These are phyloP conservation scores for Puccinia triticina DNA, from an alignment of 1,284 basidiomycete species.

Conservation along the genomic window DNA sequence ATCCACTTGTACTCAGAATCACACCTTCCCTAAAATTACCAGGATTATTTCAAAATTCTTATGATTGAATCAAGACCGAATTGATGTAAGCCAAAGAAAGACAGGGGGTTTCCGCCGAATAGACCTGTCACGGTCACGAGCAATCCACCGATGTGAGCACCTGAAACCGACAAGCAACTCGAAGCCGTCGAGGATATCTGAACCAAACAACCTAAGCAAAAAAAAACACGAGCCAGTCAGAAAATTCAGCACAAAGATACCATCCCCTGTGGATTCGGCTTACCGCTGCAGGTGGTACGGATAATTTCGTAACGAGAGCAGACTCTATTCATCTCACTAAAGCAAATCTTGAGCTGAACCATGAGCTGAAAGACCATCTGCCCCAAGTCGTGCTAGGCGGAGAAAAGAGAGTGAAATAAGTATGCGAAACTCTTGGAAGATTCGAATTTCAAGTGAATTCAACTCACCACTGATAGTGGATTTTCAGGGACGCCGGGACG, in stretches of 20 bases:
- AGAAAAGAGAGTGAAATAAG: background rate
- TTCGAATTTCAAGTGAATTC: too few relatives aligned
- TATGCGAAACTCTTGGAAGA: background rate
- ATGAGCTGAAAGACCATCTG: slow-evolving; percentile 36
- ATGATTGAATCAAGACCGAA: slow-evolving; percentile 23
- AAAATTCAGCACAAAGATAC: background rate
- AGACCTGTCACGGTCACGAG: background rate
- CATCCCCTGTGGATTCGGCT: background rate
- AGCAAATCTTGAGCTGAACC: slow-evolving; percentile 30
- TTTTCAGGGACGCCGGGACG: slow-evolving; percentile 4
- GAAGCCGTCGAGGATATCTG: slow-evolving; percentile 16
- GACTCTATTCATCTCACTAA: background rate
- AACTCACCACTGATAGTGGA: background rate
- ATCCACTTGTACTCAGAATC: too few relatives aligned
- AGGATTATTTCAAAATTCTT: background rate
- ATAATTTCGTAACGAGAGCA: slow-evolving; percentile 23
- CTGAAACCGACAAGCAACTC: slow-evolving; percentile 11
- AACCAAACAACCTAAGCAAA: slow-evolving; percentile 16
- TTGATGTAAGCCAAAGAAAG: slow-evolving; percentile 10
- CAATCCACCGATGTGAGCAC: background rate
- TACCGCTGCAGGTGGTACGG: slow-evolving; percentile 28
- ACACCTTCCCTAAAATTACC: background rate
- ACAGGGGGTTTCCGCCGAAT: background rate
- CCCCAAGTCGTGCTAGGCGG: slow-evolving; percentile 12
- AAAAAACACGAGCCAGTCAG: background rate